Base-by-base conservation (phyloP, 176 grass and related monocot species). In the Saccharum officinarum region DNA sequence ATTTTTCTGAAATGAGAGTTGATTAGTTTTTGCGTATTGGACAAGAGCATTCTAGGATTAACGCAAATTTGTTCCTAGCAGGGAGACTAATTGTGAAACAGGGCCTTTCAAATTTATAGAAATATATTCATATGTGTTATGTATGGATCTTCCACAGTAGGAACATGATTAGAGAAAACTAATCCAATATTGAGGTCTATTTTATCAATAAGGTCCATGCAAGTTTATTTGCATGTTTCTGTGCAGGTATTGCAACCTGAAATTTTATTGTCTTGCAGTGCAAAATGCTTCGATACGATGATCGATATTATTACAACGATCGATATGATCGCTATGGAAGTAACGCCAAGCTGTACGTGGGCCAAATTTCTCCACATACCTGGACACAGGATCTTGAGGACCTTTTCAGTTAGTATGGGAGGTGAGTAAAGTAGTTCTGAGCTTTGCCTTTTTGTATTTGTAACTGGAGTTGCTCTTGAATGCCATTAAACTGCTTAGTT, bases 391-490 rank as follows among this genome's bases (percentile, higher is more conserved):
- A 98, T 67, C 84, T 95, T 66, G 91, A 92, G 77, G 66, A 89
- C 64, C 73, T 98, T 82, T 95, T 98, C 80, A 66, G 91, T 47
- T 83, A 80, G 89, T 98, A 98, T 83, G 95, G 95, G 86, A 95
- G 95, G 95, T 97, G 83, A 86, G 77, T 4, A 83, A 82, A 46
- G 44, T 73, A 44, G n/a, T 17, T 79, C n/a, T 31, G 12, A 82
- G 41, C 57, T 72, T 72, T 41, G 7, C 5, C 10, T 10, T 65
- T 76, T 76, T 60, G 38, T 70, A n/a, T 59, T 80, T 63, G 45
- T 57, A 9, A 47, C 25, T 6, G 22, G 20, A 45, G 25, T 36
- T 72, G n/a, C 57, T 45, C 64, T 36, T 85, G 47, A 77, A 77
- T 31, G 63, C 14, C 31, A 73, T 18, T n/a, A 18, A 18, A 36